phyloP scores from a whole-genome alignment of 2,329 filamentous ascomycete genomes.

The Colletotrichum graminicola region DNA sequence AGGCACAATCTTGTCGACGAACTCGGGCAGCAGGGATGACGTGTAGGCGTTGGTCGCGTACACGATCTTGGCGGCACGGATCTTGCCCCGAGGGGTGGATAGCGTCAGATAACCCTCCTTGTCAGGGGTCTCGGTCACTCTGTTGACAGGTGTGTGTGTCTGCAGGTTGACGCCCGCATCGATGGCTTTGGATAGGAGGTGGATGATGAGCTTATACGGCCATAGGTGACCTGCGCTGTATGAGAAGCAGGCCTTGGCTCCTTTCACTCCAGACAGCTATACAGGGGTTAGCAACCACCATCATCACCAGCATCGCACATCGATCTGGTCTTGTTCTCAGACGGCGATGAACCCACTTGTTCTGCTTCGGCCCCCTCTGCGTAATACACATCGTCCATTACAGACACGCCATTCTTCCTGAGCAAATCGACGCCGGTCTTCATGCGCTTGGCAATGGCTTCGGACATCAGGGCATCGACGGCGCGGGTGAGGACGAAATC shows the following conservation, averaged over 20 bases:
- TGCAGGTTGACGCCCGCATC: conserved; percentile 48
- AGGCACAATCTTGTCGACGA: conserved; percentile 44
- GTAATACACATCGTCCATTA: conserved; percentile 48
- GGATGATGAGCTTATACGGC: conserved; percentile 49
- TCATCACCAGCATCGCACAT: conserved; percentile 37
- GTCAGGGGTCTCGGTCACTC: conserved; percentile 8
- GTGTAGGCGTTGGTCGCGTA: conserved; percentile 50
- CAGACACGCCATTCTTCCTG: conserved; percentile 46
- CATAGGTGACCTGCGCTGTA: conserved; percentile 46
- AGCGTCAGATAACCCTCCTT: conserved; percentile 28
- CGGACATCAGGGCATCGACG: conserved; percentile 54
- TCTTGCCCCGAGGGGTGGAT: conserved; percentile 43
- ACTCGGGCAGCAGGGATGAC: conserved; percentile 44
- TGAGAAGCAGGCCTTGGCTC: conserved; percentile 57
- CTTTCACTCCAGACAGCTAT: conserved; percentile 55
- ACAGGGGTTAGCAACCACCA: conserved; percentile 48
- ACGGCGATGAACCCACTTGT: conserved; percentile 42
- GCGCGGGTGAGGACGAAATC: conserved; percentile 58
- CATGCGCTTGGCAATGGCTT: conserved; percentile 43
- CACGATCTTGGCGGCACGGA: conserved; percentile 44
- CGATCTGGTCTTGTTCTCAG: conserved; percentile 44
- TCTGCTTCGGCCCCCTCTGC: conserved; percentile 47
- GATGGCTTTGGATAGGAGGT: conserved; percentile 45
- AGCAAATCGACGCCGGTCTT: conserved; percentile 50
- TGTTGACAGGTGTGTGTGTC: conserved; percentile 32